Evolutionary conservation across 768 basidiomycete genomes (phyloP).

Genomic region (Boletus coccyginus): DNA sequence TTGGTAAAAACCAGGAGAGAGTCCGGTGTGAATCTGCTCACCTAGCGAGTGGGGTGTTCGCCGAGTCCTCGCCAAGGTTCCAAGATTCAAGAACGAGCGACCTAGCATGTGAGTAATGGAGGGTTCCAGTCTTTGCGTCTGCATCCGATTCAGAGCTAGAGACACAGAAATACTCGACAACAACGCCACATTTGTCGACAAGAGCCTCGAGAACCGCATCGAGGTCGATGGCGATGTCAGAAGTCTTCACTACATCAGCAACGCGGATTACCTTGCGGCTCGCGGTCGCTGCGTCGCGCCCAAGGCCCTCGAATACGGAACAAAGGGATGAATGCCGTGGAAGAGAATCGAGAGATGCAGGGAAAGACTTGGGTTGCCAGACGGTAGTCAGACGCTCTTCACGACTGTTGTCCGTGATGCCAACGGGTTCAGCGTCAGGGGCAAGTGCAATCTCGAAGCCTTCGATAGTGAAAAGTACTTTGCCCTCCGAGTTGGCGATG

Average conservation of each 20-base stretch:
- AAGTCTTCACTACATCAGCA: slow-evolving; percentile 22
- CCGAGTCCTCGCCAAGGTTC: slow-evolving; percentile 8
- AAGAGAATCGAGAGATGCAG: slow-evolving; percentile 11
- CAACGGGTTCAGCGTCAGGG: slow-evolving; percentile 25
- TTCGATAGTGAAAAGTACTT: slow-evolving; percentile 32
- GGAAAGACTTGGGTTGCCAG: slow-evolving; percentile 33
- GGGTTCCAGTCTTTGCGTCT: slow-evolving; percentile 17
- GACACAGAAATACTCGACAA: slow-evolving; percentile 19
- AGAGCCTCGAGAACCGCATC: slow-evolving; percentile 16
- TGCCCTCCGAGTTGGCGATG: slow-evolving; percentile 29
- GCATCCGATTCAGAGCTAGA: slow-evolving; percentile 19
- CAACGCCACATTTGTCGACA: slow-evolving; percentile 11
- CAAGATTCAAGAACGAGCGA: slow-evolving; percentile 22
- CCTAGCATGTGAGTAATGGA: slow-evolving; percentile 13
- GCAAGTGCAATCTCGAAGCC: slow-evolving; percentile 34
- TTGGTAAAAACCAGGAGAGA: not conserved
- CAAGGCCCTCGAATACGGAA: slow-evolving; percentile 18
- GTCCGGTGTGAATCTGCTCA: not conserved
- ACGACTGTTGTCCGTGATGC: slow-evolving; percentile 23
- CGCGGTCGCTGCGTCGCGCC: slow-evolving; percentile 11
- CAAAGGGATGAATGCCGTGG: slow-evolving; percentile 4
- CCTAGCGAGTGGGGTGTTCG: slow-evolving; percentile 10
- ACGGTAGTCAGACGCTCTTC: slow-evolving; percentile 31
- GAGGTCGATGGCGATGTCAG: slow-evolving; percentile 17
- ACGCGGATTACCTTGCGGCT: slow-evolving; percentile 25